Conservation (phyloP, 345 rosid species). For the Acer negundo region DNA sequence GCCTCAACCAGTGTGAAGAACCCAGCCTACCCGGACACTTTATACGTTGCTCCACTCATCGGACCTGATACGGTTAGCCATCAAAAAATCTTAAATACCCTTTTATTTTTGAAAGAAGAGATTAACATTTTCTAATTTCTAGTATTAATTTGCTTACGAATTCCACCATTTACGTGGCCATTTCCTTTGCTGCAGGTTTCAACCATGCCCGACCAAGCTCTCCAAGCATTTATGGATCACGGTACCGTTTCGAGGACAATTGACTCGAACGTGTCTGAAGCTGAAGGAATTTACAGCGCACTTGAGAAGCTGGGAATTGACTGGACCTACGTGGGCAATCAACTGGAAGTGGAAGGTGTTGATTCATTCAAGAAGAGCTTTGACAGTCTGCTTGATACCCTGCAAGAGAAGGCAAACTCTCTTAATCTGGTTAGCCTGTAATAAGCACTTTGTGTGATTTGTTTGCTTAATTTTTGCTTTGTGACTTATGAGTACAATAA, state of each 20-base stretch:
- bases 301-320: constrained; percentile 95
- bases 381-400: constrained; percentile 86
- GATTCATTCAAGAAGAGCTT: constrained; percentile 94
- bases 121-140: not conserved
- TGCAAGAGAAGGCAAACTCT: constrained; percentile 95
- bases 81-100: not conserved
- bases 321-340: constrained; percentile 78
- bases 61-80: constrained; percentile 90
- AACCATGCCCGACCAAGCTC: constrained; percentile 99
- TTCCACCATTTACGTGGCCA: not conserved
- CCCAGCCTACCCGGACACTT: constrained; percentile 88
- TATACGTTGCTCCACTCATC: constrained; percentile 88
- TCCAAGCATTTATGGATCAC: constrained; percentile 85
- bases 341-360: constrained; percentile 91
- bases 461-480: not conserved
- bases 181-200: constrained; percentile 59
- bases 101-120: not conserved
- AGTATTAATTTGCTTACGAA: constrained; percentile 2
- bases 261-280: constrained; percentile 84
- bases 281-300: constrained; percentile 93
- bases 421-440: constrained; percentile 72
- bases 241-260: constrained; percentile 86
- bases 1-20: constrained; percentile 98
- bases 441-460: constrained; percentile 14
- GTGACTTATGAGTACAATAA: constrained; percentile 23